Percentiles rank a stretch among this genome's conserved stretches.
Conservation (phyloP, 2,329 filamentous ascomycete genomes). For the Penicillium sp. region DNA sequence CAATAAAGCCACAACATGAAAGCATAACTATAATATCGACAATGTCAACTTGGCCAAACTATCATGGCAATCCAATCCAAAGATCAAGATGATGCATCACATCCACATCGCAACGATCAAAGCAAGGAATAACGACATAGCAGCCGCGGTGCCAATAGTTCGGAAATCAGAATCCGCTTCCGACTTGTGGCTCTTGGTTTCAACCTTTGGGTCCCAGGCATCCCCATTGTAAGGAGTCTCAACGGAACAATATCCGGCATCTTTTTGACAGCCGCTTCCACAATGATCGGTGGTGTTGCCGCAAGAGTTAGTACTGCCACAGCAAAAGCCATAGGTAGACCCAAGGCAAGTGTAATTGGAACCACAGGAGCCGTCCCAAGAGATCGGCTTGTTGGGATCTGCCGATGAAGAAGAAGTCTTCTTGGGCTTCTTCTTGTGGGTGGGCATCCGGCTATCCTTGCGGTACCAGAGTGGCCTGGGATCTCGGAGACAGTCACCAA, state of each 20-base stretch:
- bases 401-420: constrained; percentile 9
- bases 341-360: constrained; percentile 34
- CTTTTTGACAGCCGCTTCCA: constrained; percentile 31
- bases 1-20: background rate
- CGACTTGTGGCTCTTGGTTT: constrained; percentile 13
- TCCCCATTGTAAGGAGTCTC: constrained; percentile 21
- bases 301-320: constrained; percentile 29
- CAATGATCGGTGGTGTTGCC: constrained; percentile 34
- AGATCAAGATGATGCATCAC: constrained; percentile 7
- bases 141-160: constrained; percentile 20
- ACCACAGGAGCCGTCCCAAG: constrained; percentile 37
- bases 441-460: constrained; percentile 31
- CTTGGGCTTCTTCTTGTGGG: constrained; percentile 12
- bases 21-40: constrained; percentile 12
- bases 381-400: constrained; percentile 25
- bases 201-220: constrained; percentile 17
- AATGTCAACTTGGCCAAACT: constrained; percentile 1
- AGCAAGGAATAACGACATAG: constrained; percentile 22
- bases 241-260: constrained; percentile 30
- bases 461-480: constrained; percentile 43
- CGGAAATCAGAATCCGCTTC: constrained; percentile 18
- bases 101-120: constrained; percentile 23
- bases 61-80: background rate
- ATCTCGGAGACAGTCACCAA: constrained; percentile 45
- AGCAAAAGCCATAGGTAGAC: constrained; percentile 36